A percentile compares a stretch with the other conserved stretches of the same genome.
phyloP scores from a whole-genome alignment of 2,329 filamentous ascomycete species.

The Trichoderma lentiforme region DNA sequence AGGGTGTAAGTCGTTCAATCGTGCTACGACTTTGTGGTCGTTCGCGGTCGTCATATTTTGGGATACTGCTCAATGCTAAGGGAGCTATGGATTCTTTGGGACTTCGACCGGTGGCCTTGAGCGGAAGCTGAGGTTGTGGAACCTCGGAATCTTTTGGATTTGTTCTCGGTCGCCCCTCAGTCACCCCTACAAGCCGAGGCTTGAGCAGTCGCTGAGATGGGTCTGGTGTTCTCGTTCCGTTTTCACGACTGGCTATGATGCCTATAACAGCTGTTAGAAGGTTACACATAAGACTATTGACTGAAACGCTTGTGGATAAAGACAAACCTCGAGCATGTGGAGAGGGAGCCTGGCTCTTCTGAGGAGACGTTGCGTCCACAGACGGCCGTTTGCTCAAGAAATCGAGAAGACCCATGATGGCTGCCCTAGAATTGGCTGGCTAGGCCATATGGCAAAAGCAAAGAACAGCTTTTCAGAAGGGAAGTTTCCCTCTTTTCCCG shows the following conservation, averaged over 20 bases:
- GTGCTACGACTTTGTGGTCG: not conserved
- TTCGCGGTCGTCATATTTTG: not conserved
- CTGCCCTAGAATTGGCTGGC: not conserved
- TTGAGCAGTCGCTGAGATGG: slow-evolving; percentile 8
- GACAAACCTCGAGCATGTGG: slow-evolving; percentile 8
- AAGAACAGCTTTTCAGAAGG: not conserved
- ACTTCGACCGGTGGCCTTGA: not conserved
- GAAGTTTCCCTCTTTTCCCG: not conserved
- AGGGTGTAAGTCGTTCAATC: not conserved
- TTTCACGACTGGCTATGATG: not conserved
- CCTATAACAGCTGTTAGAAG: slow-evolving; percentile 4
- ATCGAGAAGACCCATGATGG: slow-evolving; percentile 18
- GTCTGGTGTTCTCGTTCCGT: slow-evolving; percentile 4
- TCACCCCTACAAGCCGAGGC: slow-evolving; percentile 15
- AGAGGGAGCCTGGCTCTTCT: not conserved
- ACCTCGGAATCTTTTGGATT: not conserved
- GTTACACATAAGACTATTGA: not conserved
- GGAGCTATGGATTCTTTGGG: not conserved
- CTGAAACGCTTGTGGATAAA: too few relatives aligned
- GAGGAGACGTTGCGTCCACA: not conserved
- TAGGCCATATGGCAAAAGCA: slow-evolving; percentile 1
- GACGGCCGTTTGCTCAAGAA: slow-evolving; percentile 16
- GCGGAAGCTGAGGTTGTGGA: not conserved
- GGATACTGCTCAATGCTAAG: not conserved
- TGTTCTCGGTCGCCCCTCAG: not conserved